phyloP scores from a whole-genome alignment of 2,329 filamentous ascomycete species.

The Blastomyces percursus region DNA sequence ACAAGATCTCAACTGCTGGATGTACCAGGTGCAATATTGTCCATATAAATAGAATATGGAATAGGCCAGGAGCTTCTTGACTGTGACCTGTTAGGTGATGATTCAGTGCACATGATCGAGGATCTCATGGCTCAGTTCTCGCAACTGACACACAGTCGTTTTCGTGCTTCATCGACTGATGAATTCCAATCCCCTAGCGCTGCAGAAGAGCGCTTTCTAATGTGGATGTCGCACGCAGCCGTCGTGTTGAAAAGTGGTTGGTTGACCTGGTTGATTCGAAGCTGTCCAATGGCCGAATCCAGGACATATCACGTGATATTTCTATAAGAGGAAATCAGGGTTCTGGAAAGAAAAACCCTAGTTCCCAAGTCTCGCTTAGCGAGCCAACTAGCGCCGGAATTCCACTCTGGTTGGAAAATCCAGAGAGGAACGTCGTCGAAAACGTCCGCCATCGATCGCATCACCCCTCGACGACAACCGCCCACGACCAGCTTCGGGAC shows the following conservation, averaged over 20 bases:
- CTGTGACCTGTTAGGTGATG: neutral
- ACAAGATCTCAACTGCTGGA: neutral
- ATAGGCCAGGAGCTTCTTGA: neutral
- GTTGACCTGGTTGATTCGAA: neutral
- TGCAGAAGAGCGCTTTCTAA: neutral
- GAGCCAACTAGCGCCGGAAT: slow-evolving; percentile 10
- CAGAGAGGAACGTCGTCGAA: neutral
- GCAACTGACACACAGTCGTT: neutral
- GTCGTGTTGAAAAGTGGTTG: neutral
- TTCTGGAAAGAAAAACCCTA: neutral
- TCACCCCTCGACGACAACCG: slow-evolving; percentile 32
- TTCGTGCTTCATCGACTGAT: neutral
- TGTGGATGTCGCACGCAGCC: neutral
- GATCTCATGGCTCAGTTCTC: neutral
- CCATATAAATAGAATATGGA: neutral
- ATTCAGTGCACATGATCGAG: neutral
- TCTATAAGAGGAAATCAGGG: neutral
- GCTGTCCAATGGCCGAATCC: too few relatives aligned
- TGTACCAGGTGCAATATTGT: neutral
- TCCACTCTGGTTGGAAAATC: slow-evolving; percentile 6
- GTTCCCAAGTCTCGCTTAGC: slow-evolving; percentile 6
- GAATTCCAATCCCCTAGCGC: neutral
- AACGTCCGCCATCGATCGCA: slow-evolving; percentile 16
- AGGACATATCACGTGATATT: neutral
- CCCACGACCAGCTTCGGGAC: slow-evolving; percentile 32